These are phyloP conservation scores for Boletus rex-veris DNA, from an alignment of 768 basidiomycete species.

Conservation along the genomic window DNA sequence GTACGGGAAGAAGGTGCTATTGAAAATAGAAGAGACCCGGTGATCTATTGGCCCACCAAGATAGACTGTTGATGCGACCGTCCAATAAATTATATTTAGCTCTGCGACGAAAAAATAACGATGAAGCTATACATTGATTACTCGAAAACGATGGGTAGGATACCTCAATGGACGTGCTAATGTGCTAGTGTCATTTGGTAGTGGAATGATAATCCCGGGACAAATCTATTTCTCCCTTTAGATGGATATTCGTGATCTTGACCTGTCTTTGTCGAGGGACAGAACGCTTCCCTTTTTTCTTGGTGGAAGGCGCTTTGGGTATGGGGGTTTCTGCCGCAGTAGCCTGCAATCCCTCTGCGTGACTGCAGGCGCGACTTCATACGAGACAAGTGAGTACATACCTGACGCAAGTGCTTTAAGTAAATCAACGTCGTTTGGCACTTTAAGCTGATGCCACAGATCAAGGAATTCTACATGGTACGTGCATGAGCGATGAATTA, in stretches of 20 bases:
- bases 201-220: slow-evolving; percentile 59
- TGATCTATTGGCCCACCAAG: background rate
- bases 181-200: slow-evolving; percentile 11
- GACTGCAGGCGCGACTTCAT: background rate
- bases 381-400: slow-evolving; percentile 27
- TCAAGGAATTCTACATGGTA: slow-evolving; percentile 70
- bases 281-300: slow-evolving; percentile 81
- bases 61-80: no score
- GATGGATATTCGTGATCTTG: slow-evolving; percentile 85
- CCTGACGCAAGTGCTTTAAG: slow-evolving; percentile 73
- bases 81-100: background rate
- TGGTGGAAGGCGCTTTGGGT: slow-evolving; percentile 57
- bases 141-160: background rate
- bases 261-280: slow-evolving; percentile 71
- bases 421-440: slow-evolving; percentile 84
- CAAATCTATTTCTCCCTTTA: slow-evolving; percentile 83
- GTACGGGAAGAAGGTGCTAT: slow-evolving; percentile 48
- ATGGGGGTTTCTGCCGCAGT: slow-evolving; percentile 61
- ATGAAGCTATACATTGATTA: background rate
- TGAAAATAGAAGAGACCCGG: slow-evolving; percentile 35
- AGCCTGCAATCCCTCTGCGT: slow-evolving; percentile 73
- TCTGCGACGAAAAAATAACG: no score
- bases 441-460: slow-evolving; percentile 80
- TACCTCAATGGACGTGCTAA: background rate
- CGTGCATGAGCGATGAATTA: background rate